Evolutionary conservation across 441 rosid genomes (phyloP), one percentile per base, ranked within the genome.

Genomic region (Croton setiger): DNA sequence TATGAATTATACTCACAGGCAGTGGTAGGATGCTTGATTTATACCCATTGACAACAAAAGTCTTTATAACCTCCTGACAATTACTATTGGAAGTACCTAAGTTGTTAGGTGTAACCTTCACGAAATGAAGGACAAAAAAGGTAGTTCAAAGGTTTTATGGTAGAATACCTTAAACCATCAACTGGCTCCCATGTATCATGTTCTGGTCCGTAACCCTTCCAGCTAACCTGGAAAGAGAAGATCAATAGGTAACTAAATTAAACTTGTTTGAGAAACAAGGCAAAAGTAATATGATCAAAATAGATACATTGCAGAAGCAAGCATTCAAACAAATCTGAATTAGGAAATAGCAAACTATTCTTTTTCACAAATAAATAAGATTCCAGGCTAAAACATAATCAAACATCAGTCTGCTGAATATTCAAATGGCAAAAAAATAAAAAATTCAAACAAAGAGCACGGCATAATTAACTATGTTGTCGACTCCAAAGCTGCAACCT

Each of bases 151-250:
- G 13, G 17, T 11, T 5, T 0, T 44, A 17, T 48, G 48, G 5
- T 33, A 64, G 9, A 80, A 70, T 71, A 90, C 97, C 88, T 67
- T 31, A 88, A 74, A 7, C 91, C 89, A 3, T 79, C 78, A 10
- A 81, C 64, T 8, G 96, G 96, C 59, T 90, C 98, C 97, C 93
- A 90, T 0, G 91, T 66, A 67, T 90, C 91, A 65, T 84, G 72
- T n/a, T 73, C 76, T 17, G 85, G 71, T 6, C 82, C 82, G 52
- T 87, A 92, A 31, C 81, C 83, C 75, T 75, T 79, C 98, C 96
- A 88, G 12, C 78, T 80, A 14, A 90, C 90, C 98, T 92, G 64
- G 37, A 60, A 69, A 10, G 17, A 6, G 36, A 62, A 64, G 69
- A 47, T 39, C 31, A 56, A 31, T 1, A 23, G 17, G 18, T 35